Conservation (phyloP, 2,329 filamentous ascomycete species). For the Aspergillus niger region DNA sequence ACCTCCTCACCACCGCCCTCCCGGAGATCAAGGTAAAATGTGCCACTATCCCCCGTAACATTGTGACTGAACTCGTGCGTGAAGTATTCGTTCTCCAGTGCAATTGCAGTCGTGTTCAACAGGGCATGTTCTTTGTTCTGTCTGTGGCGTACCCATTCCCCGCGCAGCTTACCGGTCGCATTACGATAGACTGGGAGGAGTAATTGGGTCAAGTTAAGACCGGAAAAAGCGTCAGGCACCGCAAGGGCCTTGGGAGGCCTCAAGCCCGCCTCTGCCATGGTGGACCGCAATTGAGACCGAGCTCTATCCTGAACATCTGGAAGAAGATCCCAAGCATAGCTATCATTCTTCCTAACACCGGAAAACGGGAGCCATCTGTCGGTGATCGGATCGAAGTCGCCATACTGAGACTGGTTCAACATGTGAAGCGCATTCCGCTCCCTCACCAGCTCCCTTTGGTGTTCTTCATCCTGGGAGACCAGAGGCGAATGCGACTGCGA, state of each 20-base stretch:
- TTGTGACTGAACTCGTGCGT: constrained; percentile 73
- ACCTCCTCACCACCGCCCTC: constrained; percentile 50
- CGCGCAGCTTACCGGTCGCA: constrained; percentile 72
- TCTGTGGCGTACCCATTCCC: constrained; percentile 69
- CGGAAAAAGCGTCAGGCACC: constrained; percentile 25
- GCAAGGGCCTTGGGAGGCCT: constrained; percentile 32
- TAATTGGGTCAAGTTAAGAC: constrained; percentile 40
- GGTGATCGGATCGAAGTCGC: constrained; percentile 51
- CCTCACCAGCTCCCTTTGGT: constrained; percentile 52
- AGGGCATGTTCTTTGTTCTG: constrained; percentile 53
- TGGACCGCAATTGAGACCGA: constrained; percentile 53
- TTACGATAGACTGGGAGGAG: constrained; percentile 70
- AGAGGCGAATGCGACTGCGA: constrained; percentile 48
- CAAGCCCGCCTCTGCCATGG: constrained; percentile 36
- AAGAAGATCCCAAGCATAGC: constrained; percentile 76
- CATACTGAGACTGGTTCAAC: constrained; percentile 55
- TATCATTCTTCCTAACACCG: constrained; percentile 73
- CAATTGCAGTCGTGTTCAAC: constrained; percentile 66
- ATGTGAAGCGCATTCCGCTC: constrained; percentile 55
- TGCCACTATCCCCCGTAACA: constrained; percentile 71
- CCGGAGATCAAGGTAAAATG: constrained; percentile 68
- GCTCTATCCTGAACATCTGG: constrained; percentile 66
- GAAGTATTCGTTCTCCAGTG: constrained; percentile 67
- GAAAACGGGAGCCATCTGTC: constrained; percentile 68
- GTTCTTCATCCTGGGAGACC: constrained; percentile 45